Evolutionary conservation across 306 rosid species (phyloP), one percentile per base, ranked within the genome.

Genomic region (Castanea sativa): DNA sequence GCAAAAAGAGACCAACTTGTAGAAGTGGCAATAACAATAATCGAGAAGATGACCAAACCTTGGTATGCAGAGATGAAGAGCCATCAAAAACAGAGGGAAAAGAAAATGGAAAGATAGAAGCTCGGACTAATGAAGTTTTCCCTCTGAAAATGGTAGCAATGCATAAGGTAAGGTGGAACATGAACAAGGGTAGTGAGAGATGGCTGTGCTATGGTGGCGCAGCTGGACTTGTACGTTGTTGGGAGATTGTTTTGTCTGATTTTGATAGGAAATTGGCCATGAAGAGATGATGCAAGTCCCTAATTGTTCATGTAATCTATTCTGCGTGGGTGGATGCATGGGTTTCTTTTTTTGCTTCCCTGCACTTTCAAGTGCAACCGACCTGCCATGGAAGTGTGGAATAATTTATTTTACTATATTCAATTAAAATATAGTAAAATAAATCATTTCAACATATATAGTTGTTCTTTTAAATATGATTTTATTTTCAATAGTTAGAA

Each of bases 151-250:
- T 72, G 61, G 86, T 87, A 55, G 94, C 97, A 60, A 63, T 94
- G 84, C 96, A 94, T 77, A 82, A 81, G 78, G 90, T 94, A 82
- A 90, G 96, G 84, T 92, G 96, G 98, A 94, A 92, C 86, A 87
- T 86, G 94, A 94, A 94, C 85, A 77, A 81, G 59, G 98, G 97
- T 32, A 87, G 97, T 81, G 98, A 94, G 80, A 90, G 80, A 88
- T 92, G 98, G 98, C 51, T 92, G 86, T 89, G 93, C 85, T 89
- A 73, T 65, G 98, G 97, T 52, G 98, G 97, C 60, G 97, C 94
- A 5, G 86, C 87, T 29, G 96, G 98, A 71, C 8, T 94, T 61
- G 86, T 94, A 32, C 96, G 97, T 19, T 94, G 94, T 79, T 92
- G 88, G 72, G 88, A 90, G 84, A 89, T 92, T 82, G 84, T 82